Conservation (phyloP, 208 protist genomes). For the Trypanosoma congolense region DNA sequence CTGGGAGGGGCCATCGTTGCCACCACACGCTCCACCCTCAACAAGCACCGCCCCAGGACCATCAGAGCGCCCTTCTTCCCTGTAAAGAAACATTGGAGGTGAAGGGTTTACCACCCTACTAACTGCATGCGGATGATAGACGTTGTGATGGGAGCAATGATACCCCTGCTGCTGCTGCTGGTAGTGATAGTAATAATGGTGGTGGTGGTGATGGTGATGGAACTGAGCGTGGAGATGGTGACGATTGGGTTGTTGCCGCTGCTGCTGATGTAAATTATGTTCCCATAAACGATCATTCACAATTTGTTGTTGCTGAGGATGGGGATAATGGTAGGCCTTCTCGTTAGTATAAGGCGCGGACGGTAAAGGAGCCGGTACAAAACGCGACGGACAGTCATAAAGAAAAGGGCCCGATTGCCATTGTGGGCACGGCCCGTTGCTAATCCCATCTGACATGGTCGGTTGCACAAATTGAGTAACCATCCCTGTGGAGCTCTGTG, state of each 20-base stretch:
- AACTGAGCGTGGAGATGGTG: constrained; percentile 5
- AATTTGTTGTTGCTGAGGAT: constrained; percentile 4
- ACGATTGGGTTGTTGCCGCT: constrained; percentile 1
- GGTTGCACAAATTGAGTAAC: background rate
- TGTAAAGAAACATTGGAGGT: background rate
- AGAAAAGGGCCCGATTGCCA: background rate
- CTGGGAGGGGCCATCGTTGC: background rate
- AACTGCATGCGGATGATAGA: constrained; percentile 2
- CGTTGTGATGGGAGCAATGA: constrained; percentile 4
- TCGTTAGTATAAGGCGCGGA: background rate
- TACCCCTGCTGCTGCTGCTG: constrained; percentile 23
- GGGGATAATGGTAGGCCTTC: background rate
- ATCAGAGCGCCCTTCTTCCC: background rate
- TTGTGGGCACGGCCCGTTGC: background rate
- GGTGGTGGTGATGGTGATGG: constrained; percentile 21
- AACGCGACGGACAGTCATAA: constrained; percentile 4
- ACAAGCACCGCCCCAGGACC: background rate
- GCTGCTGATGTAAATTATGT: constrained; percentile 22
- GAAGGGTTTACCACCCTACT: background rate
- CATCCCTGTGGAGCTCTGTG: background rate
- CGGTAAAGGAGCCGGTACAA: background rate
- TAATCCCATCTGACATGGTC: background rate
- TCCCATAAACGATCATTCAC: constrained; percentile 14
- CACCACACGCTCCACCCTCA: background rate
- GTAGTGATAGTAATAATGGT: constrained; percentile 22